A percentile compares a stretch with the other conserved stretches of the same genome.
Conservation (phyloP, 2,329 filamentous ascomycete species). For the Arthroderma uncinatum region DNA sequence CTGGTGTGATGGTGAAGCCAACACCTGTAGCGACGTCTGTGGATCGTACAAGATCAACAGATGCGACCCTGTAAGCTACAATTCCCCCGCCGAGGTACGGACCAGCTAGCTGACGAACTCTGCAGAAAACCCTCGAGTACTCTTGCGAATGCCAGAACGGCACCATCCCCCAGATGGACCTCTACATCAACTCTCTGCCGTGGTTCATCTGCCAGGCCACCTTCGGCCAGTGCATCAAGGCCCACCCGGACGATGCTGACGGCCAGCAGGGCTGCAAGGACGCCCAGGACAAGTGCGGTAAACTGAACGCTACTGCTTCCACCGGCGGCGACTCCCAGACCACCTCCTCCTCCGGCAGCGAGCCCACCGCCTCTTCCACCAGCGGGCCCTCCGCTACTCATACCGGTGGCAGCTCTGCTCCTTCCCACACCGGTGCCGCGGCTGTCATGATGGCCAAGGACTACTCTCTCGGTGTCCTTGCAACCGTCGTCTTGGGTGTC, state of each 20-base stretch:
- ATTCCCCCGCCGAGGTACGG: not conserved
- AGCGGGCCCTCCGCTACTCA: conserved; percentile 20
- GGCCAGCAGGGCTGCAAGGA: conserved; percentile 40
- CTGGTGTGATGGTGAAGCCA: conserved; percentile 50
- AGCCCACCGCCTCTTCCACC: conserved; percentile 25
- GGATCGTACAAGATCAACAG: conserved; percentile 40
- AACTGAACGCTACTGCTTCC: conserved; percentile 28
- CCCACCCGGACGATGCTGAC: conserved; percentile 36
- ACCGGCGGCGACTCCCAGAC: conserved; percentile 21
- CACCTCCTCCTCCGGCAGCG: conserved; percentile 19
- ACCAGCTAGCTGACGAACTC: conserved; percentile 13
- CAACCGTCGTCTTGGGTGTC: conserved; percentile 43
- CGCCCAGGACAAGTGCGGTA: conserved; percentile 42
- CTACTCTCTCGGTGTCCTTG: conserved; percentile 43
- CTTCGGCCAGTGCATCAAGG: conserved; percentile 39
- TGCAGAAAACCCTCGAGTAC: conserved; percentile 42
- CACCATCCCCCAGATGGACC: conserved; percentile 43
- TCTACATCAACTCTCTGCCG: conserved; percentile 49
- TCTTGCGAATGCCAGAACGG: conserved; percentile 49
- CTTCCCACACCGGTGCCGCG: conserved; percentile 34
- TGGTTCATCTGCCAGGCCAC: conserved; percentile 49
- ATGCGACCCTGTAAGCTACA: conserved; percentile 45
- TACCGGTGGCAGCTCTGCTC: conserved; percentile 20
- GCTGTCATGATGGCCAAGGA: conserved; percentile 37
- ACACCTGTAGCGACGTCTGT: conserved; percentile 52